phyloP scores from a whole-genome alignment of 148 eudicot genomes.

The Cornus suecica region DNA sequence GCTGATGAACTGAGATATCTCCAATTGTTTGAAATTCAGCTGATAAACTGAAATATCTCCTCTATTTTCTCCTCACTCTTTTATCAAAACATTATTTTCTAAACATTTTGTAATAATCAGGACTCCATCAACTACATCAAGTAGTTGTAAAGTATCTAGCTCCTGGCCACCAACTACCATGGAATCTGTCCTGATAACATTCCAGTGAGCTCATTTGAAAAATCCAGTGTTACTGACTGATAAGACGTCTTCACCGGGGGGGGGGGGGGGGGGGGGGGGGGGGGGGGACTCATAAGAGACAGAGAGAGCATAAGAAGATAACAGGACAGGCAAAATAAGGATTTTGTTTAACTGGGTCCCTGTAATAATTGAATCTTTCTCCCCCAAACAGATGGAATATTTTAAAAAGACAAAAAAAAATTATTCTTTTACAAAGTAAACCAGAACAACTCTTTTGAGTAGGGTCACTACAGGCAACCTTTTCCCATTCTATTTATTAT shows the following conservation, averaged over 20 bases:
- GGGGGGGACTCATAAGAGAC: not conserved
- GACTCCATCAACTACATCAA: not conserved
- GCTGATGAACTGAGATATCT: not conserved
- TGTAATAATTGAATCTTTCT: not conserved
- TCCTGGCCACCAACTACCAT: not conserved
- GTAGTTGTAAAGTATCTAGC: not conserved
- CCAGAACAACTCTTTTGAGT: not conserved
- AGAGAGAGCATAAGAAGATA: not conserved
- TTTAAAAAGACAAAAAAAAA: too few relatives aligned
- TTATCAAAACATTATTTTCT: not conserved
- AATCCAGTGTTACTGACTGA: not conserved
- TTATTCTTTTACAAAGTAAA: too few relatives aligned
- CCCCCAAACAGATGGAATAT: not conserved
- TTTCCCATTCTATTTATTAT: too few relatives aligned
- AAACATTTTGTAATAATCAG: not conserved
- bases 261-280: not conserved
- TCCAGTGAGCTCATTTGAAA: not conserved
- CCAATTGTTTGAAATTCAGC: not conserved
- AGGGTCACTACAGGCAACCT: too few relatives aligned
- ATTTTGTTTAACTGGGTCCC: not conserved
- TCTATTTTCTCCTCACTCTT: not conserved
- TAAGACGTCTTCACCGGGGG: too few relatives aligned
- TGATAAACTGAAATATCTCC: not conserved
- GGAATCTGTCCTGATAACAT: not conserved
- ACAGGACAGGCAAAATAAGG: not conserved